Conservation (phyloP, 805 yeast species). For the Kluyveromyces dobzhanskii region DNA sequence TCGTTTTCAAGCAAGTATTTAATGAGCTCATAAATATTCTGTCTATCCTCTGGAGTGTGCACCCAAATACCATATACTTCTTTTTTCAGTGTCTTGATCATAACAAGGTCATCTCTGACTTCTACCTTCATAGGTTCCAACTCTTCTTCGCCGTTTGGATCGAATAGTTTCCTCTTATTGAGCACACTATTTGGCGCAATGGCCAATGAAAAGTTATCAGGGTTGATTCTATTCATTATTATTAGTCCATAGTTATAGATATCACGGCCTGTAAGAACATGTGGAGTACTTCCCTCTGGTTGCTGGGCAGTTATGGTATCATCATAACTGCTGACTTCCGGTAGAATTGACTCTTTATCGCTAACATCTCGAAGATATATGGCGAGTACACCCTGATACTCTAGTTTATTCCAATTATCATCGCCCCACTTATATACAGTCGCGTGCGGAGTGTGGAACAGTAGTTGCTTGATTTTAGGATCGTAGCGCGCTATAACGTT, state of each 20-base stretch:
- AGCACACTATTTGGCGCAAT: slow-evolving; percentile 48
- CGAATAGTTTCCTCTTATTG: slow-evolving; percentile 33
- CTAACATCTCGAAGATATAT: slow-evolving; percentile 47
- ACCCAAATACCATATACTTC: slow-evolving; percentile 76
- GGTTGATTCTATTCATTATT: slow-evolving; percentile 56
- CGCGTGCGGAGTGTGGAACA: slow-evolving; percentile 63
- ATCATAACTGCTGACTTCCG: slow-evolving; percentile 22
- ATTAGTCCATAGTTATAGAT: slow-evolving; percentile 59
- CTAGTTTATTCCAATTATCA: slow-evolving; percentile 64
- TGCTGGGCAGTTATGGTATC: slow-evolving; percentile 10
- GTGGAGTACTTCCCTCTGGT: slow-evolving; percentile 5
- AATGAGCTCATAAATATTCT: slow-evolving; percentile 42
- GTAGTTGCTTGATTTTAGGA: slow-evolving; percentile 56
- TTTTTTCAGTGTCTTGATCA: slow-evolving; percentile 57
- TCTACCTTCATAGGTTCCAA: slow-evolving; percentile 53
- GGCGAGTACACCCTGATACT: slow-evolving; percentile 62
- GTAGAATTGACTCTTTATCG: slow-evolving; percentile 17
- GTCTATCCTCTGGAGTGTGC: slow-evolving; percentile 59
- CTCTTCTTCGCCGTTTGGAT: slow-evolving; percentile 22
- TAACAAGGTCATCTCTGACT: slow-evolving; percentile 58
- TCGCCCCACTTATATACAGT: slow-evolving; percentile 55
- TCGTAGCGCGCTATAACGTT: slow-evolving; percentile 75
- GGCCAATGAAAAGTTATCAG: slow-evolving; percentile 67
- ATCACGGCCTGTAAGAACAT: slow-evolving; percentile 25
- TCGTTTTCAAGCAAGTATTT: slow-evolving; percentile 27